Evolutionary conservation across 2,329 filamentous ascomycete species (phyloP).

Genomic region (Xylaria sp.): DNA sequence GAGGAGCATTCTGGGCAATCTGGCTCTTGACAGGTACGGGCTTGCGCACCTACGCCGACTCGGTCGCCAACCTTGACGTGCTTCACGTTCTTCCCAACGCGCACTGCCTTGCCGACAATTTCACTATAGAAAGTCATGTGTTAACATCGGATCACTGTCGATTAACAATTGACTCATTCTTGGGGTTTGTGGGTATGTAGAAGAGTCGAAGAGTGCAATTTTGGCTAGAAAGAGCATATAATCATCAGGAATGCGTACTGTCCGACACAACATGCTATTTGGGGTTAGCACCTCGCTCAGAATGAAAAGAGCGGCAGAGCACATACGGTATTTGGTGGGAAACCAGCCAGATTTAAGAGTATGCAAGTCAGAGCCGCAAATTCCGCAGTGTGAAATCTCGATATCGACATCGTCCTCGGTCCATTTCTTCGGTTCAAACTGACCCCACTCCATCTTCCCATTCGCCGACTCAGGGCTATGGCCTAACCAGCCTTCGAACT

Average conservation of each 20-base stretch:
- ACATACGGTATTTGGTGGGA: slow-evolving; percentile 54
- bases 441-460: slow-evolving; percentile 65
- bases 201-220: background rate
- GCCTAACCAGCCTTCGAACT: slow-evolving; percentile 65
- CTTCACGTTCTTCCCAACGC: slow-evolving; percentile 69
- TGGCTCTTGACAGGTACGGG: slow-evolving; percentile 61
- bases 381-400: slow-evolving; percentile 72
- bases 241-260: slow-evolving; percentile 51
- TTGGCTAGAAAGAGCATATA: background rate
- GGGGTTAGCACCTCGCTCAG: slow-evolving; percentile 33
- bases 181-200: background rate
- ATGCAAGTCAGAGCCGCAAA: slow-evolving; percentile 73
- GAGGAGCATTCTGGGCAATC: slow-evolving; percentile 57
- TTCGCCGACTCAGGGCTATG: slow-evolving; percentile 54
- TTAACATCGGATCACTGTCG: background rate
- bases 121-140: slow-evolving; percentile 52
- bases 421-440: slow-evolving; percentile 73
- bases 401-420: slow-evolving; percentile 74
- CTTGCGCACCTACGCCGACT: slow-evolving; percentile 67
- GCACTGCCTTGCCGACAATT: slow-evolving; percentile 69
- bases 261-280: slow-evolving; percentile 64
- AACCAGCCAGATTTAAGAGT: slow-evolving; percentile 66
- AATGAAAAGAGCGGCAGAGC: background rate
- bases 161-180: background rate
- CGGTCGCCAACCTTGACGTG: slow-evolving; percentile 53